Evolutionary conservation across 306 rosid genomes (phyloP), one percentile per base, ranked within the genome.

Genomic region (Rubus parviflorus): DNA sequence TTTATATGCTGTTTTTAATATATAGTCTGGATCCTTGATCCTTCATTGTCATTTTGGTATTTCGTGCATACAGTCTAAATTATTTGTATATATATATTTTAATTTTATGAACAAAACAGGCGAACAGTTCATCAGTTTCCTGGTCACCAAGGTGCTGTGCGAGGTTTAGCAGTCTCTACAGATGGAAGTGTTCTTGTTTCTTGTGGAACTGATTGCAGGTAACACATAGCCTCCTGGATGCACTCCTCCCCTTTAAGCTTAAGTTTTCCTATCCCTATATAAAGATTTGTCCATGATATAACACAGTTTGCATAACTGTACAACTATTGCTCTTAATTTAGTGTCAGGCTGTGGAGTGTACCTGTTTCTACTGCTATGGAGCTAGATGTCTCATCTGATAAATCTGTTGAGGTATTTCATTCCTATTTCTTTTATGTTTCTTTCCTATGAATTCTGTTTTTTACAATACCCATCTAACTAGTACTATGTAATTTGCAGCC

Each of bases 181-280:
- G 96, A 95, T 89, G 99, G 97, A 48, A 82, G 51, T 49, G 75
- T 87, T 77, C 90, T 95, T 74, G 88, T 95, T 76, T 95, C 99
- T 67, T 95, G 99, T 81, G 97, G 99, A 77, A 87, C 94, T 57
- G 97, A 95, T 91, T 83, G 88, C 91, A 85, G 81, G 99, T 95
- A 88, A 88, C 91, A 19, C 80, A 56, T 79, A 77, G 75, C 46
- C 67, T 25, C 46, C 60, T 72, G 15, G 42, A 45, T 57, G n/a
- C 25, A 54, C 42, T 16, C 56, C 42, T 11, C 35, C 12, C 38
- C 68, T 57, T 43, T 42, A 41, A 3, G 6, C 67, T 49, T 43
- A 19, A 45, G 3, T 42, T 12, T 23, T 66, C 58, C 3, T n/a
- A 14, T 46, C 64, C 4, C 3, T 15, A 22, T 17, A 38, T 76